Evolutionary conservation across 192 early-diverging fungal genomes (phyloP), one percentile per base, ranked within the genome.

Genomic region (Radiomyces spectabilis): DNA sequence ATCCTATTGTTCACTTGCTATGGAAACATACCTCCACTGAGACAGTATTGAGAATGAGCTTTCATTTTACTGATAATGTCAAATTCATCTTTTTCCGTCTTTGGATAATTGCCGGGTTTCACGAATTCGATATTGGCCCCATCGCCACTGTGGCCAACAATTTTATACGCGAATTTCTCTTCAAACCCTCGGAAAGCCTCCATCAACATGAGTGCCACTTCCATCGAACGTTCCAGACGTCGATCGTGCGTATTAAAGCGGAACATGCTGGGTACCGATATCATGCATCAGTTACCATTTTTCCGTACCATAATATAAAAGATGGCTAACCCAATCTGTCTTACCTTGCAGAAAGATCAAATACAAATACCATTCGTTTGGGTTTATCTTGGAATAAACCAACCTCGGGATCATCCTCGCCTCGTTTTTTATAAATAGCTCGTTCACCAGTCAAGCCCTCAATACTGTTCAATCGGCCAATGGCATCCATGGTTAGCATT

Each of bases 31-130:
- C 72, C 73, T 21, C 87, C 89, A 41, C 77, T 81, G 13, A 86
- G 66, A 60, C 89, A 91, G 69, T 85, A 91, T 59, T 87, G 85
- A 4, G 89, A 82, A 66, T 91, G 89, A 5, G 78, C 79, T 41
- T 63, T 65, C 87, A 89, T 91, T 41, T 85, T 74, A 16, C 66
- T 73, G n/a, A 88, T 69, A 6, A 88, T 66, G 55, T 77, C 71
- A 61, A 89, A 76, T 3, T 71, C 71, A 25, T 86, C 86, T 63
- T 85, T 89, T 71, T 91, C 89, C 16, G 86, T 78, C 65, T 81
- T 83, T 10, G 89, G 89, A 57, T 85, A 85, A 22, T 83, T 76
- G n/a, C 72, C 76, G 25, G 78, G 70, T 37, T 62, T 66, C 4
- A 91, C 85, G 57, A 91, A 89, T 49, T 81, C 77, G 27, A 89